These are phyloP conservation scores for Phytophthora ramorum DNA, from an alignment of 352 stramenopile genomes.

Conservation along the genomic window DNA sequence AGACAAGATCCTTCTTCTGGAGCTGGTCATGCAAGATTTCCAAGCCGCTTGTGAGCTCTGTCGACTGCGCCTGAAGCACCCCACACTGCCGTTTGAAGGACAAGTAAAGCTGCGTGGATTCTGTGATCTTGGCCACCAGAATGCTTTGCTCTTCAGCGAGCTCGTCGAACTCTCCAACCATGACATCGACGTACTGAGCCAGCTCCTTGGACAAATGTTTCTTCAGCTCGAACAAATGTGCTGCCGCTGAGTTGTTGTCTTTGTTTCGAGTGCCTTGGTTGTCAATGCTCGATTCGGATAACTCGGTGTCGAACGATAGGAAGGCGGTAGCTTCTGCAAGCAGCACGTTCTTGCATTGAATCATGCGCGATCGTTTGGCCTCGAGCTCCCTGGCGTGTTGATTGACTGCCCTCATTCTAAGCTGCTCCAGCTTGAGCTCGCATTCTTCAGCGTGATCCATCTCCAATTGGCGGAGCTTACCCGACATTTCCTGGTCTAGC, in stretches of 20 bases:
- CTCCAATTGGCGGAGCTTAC: conserved; percentile 48
- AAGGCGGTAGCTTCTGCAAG: conserved; percentile 56
- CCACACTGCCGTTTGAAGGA: conserved; percentile 60
- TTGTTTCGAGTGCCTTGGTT: conserved; percentile 1
- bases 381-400: conserved; percentile 48
- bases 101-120: conserved; percentile 67
- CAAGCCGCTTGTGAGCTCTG: conserved; percentile 41
- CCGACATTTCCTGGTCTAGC: conserved; percentile 49
- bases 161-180: conserved; percentile 68
- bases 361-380: conserved; percentile 47
- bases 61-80: conserved; percentile 43
- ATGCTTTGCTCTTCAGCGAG: conserved; percentile 62
- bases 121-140: conserved; percentile 63
- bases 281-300: conserved; percentile 6
- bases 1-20: conserved; percentile 57
- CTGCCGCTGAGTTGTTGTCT: conserved; percentile 25
- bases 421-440: conserved; percentile 43
- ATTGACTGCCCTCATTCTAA: conserved; percentile 38
- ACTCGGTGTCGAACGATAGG: conserved; percentile 34
- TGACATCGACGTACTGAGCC: conserved; percentile 49
- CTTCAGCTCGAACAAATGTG: conserved; percentile 47
- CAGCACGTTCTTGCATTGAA: conserved; percentile 51
- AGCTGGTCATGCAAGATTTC: conserved; percentile 50
- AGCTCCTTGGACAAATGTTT: conserved; percentile 58
- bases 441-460: conserved; percentile 49